phyloP scores from a whole-genome alignment of 345 rosid species.

The Clausena lansium region DNA sequence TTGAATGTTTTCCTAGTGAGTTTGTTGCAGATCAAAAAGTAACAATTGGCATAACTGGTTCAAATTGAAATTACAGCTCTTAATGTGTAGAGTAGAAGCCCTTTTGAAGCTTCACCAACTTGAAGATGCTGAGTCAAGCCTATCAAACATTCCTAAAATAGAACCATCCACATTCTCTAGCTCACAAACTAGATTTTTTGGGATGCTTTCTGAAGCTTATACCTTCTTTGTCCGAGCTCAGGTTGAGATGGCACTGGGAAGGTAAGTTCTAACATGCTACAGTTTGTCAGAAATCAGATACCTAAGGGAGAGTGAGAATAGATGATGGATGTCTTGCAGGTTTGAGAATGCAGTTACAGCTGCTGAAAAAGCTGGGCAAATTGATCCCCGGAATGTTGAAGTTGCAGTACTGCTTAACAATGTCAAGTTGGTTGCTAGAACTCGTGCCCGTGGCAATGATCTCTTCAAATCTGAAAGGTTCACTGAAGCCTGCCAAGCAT shows the following conservation, averaged over 20 bases:
- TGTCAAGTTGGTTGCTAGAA: constrained; percentile 65
- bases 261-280: constrained; percentile 51
- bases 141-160: constrained; percentile 44
- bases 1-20: background rate
- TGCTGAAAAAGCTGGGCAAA: constrained; percentile 75
- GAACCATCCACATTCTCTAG: constrained; percentile 42
- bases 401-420: constrained; percentile 54
- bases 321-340: constrained; percentile 69
- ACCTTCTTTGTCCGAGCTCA: constrained; percentile 66
- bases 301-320: constrained; percentile 28
- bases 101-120: constrained; percentile 74
- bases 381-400: constrained; percentile 72
- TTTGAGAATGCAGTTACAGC: constrained; percentile 80
- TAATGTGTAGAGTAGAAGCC: constrained; percentile 96
- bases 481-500: constrained; percentile 93
- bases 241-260: constrained; percentile 89
- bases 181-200: constrained; percentile 52
- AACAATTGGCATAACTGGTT: constrained; percentile 29
- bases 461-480: constrained; percentile 94
- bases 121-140: constrained; percentile 67
- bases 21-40: background rate
- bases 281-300: constrained; percentile 12
- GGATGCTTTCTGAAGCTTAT: constrained; percentile 85
- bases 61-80: constrained; percentile 72
- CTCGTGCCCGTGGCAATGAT: constrained; percentile 81